Base-by-base conservation (phyloP, 1,139 yeast genomes). In the Blastobotrys ciferrii region DNA sequence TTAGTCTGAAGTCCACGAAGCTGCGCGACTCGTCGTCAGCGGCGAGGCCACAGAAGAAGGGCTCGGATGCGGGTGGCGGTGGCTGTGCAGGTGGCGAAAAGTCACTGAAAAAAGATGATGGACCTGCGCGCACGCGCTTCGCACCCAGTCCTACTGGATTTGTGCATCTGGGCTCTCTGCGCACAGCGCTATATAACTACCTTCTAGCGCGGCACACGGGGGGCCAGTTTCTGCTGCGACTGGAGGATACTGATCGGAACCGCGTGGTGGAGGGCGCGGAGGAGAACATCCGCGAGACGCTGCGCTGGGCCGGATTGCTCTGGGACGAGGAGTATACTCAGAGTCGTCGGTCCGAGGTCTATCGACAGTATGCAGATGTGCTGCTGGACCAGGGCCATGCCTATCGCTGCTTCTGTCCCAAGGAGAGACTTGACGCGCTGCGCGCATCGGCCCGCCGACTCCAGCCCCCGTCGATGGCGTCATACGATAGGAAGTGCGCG, bases 131-230 rank as follows among this genome's bases (percentile, higher is more conserved):
- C 54, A 88, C 98, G 1, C 71, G 99, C 57, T 92, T 92, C 69
- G 99, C 99, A 0, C 98, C 99, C 1, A 91, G 98, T 2, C 99
- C 99, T 1, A 92, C 99, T 0, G 99, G 99, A 0, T 79, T 78
- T 54, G 73, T 94, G 33, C 99, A 92, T 64, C 66, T 94, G 50
- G 99, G 99, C 0, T 89, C 98, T 0, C 66, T 94, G 44, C 71
- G 99, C 62, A 92, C 99, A 0, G 98, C 98, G 0, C 67, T 92
- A 25, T 94, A 88, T 69, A 94, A 92, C 65, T 92, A 84, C 61
- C 67, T 92, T 28, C 70, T 87, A 20, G 98, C 98, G 0, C 80
- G 74, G 57, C 77, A 78, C 50, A 87, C 96, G 0, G 80, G 81
- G 0, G 98, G 98, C 0, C 78, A 80, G 57, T 94, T 92, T 59